Evolutionary conservation across 306 rosid species (phyloP).

Genomic region (Fagus sylvatica): DNA sequence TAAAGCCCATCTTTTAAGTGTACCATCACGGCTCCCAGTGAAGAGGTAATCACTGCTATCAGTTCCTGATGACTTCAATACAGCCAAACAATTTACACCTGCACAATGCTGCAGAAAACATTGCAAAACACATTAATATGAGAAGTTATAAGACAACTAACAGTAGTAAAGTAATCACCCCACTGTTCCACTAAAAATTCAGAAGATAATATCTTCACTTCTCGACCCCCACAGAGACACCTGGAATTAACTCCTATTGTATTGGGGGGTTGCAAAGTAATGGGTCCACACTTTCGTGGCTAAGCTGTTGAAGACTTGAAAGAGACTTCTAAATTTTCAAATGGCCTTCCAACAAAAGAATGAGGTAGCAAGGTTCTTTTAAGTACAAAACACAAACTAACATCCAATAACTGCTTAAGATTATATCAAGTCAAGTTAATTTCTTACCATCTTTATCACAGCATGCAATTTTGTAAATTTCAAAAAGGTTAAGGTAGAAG

Average conservation of each 20-base stretch:
- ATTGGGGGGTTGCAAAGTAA: neutral
- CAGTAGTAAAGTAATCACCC: neutral
- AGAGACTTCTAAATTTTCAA: slow-evolving; percentile 1
- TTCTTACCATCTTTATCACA: neutral
- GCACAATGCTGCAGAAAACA: slow-evolving; percentile 83
- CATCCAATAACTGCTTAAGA: neutral
- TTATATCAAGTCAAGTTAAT: neutral
- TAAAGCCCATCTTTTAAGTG: slow-evolving; percentile 84
- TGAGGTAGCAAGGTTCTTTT: neutral
- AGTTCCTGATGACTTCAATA: slow-evolving; percentile 54
- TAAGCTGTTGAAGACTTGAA: neutral
- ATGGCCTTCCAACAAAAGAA: neutral
- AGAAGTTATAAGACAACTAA: slow-evolving; percentile 5
- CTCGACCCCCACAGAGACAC: neutral
- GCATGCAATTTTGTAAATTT: neutral
- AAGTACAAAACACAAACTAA: neutral
- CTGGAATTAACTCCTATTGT: neutral
- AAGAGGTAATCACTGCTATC: slow-evolving; percentile 75
- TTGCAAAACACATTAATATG: slow-evolving; percentile 18
- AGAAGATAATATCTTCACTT: neutral
- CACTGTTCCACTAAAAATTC: neutral
- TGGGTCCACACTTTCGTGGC: neutral
- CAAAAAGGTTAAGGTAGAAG: neutral
- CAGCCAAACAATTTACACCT: slow-evolving; percentile 84
- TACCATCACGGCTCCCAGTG: slow-evolving; percentile 99